Percentiles rank a stretch among this genome's conserved stretches.
Conservation (phyloP, 768 basidiomycete species). For the Sistotremastrum suecicum region DNA sequence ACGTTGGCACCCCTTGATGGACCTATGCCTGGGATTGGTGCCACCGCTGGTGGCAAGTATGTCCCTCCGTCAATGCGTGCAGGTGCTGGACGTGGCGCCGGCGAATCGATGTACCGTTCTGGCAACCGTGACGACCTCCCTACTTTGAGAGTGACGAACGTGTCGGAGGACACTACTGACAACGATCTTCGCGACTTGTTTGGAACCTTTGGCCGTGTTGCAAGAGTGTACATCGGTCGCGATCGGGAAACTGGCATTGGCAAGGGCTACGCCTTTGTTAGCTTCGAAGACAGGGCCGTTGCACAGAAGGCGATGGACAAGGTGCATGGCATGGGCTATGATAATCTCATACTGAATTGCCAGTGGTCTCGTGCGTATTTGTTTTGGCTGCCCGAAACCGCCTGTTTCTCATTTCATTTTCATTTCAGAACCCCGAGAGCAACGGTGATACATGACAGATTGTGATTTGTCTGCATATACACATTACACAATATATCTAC, state of each 20-base stretch:
- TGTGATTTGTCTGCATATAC: too few species aligned
- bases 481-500: too few species aligned
- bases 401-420: background rate
- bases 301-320: slow-evolving; percentile 88
- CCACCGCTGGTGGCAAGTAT: slow-evolving; percentile 61
- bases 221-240: slow-evolving; percentile 84
- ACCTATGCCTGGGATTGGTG: slow-evolving; percentile 14
- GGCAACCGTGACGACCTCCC: slow-evolving; percentile 79
- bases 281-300: slow-evolving; percentile 68
- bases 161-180: slow-evolving; percentile 91
- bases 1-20: slow-evolving; percentile 22
- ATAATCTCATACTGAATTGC: slow-evolving; percentile 70
- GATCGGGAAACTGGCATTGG: slow-evolving; percentile 91
- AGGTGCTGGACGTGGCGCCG: slow-evolving; percentile 45
- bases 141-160: slow-evolving; percentile 92
- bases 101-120: slow-evolving; percentile 64
- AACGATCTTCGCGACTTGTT: slow-evolving; percentile 90
- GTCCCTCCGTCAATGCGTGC: slow-evolving; percentile 88
- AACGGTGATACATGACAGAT: slow-evolving; percentile 9
- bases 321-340: slow-evolving; percentile 83
- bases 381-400: background rate
- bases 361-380: slow-evolving; percentile 47
- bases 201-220: slow-evolving; percentile 69
- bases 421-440: slow-evolving; percentile 23
- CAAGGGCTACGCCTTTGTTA: slow-evolving; percentile 96